These are phyloP conservation scores for Umbellularia californica DNA, from an alignment of 164 flowering plant species.

Conservation along the genomic window DNA sequence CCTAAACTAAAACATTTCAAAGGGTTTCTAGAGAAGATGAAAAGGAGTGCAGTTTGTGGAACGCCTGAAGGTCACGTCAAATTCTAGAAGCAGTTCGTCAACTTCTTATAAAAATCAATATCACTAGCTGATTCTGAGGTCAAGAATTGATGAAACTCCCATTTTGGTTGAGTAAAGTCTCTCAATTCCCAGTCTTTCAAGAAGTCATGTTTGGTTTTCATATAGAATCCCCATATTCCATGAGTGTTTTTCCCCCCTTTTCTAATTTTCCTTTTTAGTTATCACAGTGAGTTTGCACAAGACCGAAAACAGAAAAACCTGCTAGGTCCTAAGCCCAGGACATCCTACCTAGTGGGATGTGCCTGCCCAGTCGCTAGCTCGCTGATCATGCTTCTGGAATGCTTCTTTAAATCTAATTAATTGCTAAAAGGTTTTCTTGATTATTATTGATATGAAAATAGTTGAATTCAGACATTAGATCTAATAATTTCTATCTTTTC, in stretches of 20 bases:
- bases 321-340: no score
- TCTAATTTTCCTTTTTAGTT: neutral
- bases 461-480: neutral
- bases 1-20: neutral
- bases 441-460: neutral
- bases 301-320: no score
- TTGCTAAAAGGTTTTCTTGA: neutral
- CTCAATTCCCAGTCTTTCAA: no score
- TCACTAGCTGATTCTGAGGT: neutral
- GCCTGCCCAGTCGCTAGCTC: no score
- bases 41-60: neutral
- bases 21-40: neutral
- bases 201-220: no score
- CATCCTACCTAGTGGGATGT: no score
- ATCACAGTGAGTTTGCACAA: neutral
- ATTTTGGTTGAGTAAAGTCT: no score
- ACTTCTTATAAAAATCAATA: neutral
- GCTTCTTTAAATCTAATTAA: no score
- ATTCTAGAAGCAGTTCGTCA: neutral
- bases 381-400: no score
- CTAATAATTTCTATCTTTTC: neutral
- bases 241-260: neutral
- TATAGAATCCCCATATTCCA: neutral
- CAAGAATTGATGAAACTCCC: neutral
- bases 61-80: neutral